phyloP scores from a whole-genome alignment of 2,329 filamentous ascomycete species.

The Penicillium sp. region DNA sequence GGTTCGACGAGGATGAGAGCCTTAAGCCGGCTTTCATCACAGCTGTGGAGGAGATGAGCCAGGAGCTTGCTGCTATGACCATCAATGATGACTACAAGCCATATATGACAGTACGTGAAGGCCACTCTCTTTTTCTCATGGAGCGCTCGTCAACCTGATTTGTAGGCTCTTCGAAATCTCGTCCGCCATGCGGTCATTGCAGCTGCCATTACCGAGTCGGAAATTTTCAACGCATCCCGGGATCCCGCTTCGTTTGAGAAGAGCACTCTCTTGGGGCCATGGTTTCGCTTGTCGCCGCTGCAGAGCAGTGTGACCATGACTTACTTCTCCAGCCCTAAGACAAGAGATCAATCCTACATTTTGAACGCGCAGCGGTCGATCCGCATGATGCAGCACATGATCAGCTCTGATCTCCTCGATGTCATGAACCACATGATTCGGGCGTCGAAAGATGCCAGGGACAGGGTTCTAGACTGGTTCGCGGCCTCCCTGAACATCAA shows the following conservation, averaged over 20 bases:
- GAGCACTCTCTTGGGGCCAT: conserved; percentile 76
- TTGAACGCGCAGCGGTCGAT: conserved; percentile 70
- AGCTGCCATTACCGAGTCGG: conserved; percentile 63
- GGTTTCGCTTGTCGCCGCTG: conserved; percentile 83
- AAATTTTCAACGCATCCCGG: conserved; percentile 60
- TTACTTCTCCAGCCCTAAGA: conserved; percentile 76
- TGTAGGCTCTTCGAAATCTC: conserved; percentile 63
- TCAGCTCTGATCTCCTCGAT: conserved; percentile 73
- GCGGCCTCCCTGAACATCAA: conserved; percentile 81
- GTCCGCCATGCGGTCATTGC: conserved; percentile 66
- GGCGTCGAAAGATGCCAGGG: conserved; percentile 61
- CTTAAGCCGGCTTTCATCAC: conserved; percentile 65
- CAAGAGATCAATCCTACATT: conserved; percentile 64
- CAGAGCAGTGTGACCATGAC: conserved; percentile 68
- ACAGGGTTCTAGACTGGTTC: conserved; percentile 81
- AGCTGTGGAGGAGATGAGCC: conserved; percentile 70
- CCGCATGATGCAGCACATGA: conserved; percentile 71
- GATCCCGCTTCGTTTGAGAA: conserved; percentile 63
- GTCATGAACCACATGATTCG: conserved; percentile 80
- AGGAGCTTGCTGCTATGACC: conserved; percentile 57
- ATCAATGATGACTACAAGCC: conserved; percentile 86
- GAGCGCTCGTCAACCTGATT: no score
- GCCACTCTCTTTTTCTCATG: no score
- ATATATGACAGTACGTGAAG: conserved; percentile 56
- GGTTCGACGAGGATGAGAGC: conserved; percentile 71